Evolutionary conservation across 441 rosid species (phyloP), one percentile per base, ranked within the genome.

Genomic region (Heliophila coronopifolia): DNA sequence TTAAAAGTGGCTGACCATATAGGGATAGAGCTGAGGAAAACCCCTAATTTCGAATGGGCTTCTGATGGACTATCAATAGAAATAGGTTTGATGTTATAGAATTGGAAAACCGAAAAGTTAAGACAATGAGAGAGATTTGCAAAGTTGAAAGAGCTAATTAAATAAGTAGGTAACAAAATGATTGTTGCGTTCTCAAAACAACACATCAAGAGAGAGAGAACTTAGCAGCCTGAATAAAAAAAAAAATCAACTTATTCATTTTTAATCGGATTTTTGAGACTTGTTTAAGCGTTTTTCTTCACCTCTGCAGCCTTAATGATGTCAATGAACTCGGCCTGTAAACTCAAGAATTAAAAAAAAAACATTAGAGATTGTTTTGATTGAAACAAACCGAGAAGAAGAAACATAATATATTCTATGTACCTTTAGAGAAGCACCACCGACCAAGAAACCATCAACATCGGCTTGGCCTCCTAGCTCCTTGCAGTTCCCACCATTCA

Each of bases 381-480:
- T 1, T 3, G 31, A 38, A 31, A 8, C 33, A 28, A 30, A 53
- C 18, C 1, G 17, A 13, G n/a, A 22, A 45, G 37, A n/a, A 6
- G 43, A 5, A 34, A 19, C 26, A 22, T 16, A 9, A 20, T 11
- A 34, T 7, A n/a, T 37, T 24, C 37, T 54, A 8, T 24, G 20
- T 40, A 53, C 71, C 71, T 66, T 66, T 4, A 59, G 66, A 16
- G 90, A 77, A 61, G 90, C 86, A 59, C 90, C 90, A 46, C 90
- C 90, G 17, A 82, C 90, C 71, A 82, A 67, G 74, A 82, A 79
- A 42, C 90, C 90, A 39, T 82, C 90, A 17, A 82, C 76, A 65
- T 82, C 86, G 2, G 83, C 59, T 46, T 82, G 76, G 19, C 59
- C 73, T 9, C 73, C 80, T 20, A 79, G 73, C 59, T 79, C 90